phyloP scores from a whole-genome alignment of 163 green algal genomes.

The Scenedesmus sp. region DNA sequence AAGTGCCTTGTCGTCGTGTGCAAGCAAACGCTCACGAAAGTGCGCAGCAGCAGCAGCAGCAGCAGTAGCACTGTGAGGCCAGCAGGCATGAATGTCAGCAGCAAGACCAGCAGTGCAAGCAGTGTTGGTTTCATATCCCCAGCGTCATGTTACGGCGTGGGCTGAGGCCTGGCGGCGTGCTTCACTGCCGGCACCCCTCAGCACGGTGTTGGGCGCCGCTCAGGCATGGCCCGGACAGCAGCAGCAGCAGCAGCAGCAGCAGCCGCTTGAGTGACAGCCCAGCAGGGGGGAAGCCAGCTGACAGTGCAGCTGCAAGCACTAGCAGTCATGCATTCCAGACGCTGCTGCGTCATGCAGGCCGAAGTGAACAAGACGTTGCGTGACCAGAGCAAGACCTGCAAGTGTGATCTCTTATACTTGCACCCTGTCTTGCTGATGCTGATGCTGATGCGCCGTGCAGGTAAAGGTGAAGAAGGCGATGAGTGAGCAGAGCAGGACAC shows the following conservation, averaged over 20 bases:
- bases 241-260: neutral
- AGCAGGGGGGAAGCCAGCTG: no score
- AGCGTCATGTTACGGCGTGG: no score
- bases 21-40: neutral
- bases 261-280: neutral
- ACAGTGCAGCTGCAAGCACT: neutral
- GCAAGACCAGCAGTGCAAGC: conserved; percentile 79
- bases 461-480: conserved; percentile 92
- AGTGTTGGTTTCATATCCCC: no score
- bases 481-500: conserved; percentile 90
- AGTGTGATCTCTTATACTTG: conserved; percentile 55
- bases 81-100: no score
- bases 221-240: no score
- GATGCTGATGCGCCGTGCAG: conserved; percentile 57
- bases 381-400: conserved; percentile 88
- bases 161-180: conserved; percentile 97
- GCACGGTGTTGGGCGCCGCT: no score
- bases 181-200: conserved; percentile 99
- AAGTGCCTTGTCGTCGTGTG: neutral
- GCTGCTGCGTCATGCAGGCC: conserved; percentile 78
- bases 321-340: neutral
- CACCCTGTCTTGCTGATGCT: neutral
- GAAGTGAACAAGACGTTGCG: conserved; percentile 91
- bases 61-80: neutral
- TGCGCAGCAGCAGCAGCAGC: neutral